These are phyloP conservation scores for Parasitella parasitica DNA, from an alignment of 371 early-diverging fungal genomes.

Conservation along the genomic window DNA sequence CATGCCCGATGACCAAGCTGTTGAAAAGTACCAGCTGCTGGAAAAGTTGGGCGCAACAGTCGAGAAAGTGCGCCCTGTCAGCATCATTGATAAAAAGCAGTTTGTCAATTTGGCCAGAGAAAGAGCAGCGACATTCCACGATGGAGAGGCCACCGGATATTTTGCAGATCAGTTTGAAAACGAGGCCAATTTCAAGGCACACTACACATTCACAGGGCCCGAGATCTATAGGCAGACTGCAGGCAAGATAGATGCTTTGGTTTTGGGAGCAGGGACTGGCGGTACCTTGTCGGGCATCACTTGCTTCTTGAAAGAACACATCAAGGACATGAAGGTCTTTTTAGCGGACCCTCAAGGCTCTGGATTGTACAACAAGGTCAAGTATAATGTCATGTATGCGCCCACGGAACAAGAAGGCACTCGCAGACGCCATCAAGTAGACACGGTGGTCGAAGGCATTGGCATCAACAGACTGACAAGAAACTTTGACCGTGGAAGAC, in stretches of 20 bases:
- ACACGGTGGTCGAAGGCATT: slow-evolving; percentile 95
- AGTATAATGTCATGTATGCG: slow-evolving; percentile 87
- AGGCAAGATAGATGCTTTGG: slow-evolving; percentile 78
- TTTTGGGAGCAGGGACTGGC: slow-evolving; percentile 91
- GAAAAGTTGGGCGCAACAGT: slow-evolving; percentile 87
- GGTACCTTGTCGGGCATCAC: slow-evolving; percentile 93
- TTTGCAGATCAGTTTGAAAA: slow-evolving; percentile 97
- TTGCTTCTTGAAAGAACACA: slow-evolving; percentile 71
- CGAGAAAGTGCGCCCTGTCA: slow-evolving; percentile 88
- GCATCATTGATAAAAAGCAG: slow-evolving; percentile 89
- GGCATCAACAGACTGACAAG: slow-evolving; percentile 93
- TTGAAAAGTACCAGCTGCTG: slow-evolving; percentile 86
- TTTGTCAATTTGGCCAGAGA: slow-evolving; percentile 87
- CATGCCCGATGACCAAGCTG: slow-evolving; percentile 93
- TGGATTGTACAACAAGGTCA: slow-evolving; percentile 89
- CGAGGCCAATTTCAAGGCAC: slow-evolving; percentile 77
- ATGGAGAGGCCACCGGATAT: slow-evolving; percentile 22
- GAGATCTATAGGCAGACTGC: slow-evolving; percentile 81
- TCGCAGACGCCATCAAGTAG: slow-evolving; percentile 91
- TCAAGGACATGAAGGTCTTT: slow-evolving; percentile 64
- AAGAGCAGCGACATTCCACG: slow-evolving; percentile 69
- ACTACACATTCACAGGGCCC: slow-evolving; percentile 85
- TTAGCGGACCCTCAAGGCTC: slow-evolving; percentile 95
- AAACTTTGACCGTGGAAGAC: slow-evolving; percentile 73
- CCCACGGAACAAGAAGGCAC: slow-evolving; percentile 89